Conservation (phyloP, 768 basidiomycete genomes). For the Rhodotorula diobovata region DNA sequence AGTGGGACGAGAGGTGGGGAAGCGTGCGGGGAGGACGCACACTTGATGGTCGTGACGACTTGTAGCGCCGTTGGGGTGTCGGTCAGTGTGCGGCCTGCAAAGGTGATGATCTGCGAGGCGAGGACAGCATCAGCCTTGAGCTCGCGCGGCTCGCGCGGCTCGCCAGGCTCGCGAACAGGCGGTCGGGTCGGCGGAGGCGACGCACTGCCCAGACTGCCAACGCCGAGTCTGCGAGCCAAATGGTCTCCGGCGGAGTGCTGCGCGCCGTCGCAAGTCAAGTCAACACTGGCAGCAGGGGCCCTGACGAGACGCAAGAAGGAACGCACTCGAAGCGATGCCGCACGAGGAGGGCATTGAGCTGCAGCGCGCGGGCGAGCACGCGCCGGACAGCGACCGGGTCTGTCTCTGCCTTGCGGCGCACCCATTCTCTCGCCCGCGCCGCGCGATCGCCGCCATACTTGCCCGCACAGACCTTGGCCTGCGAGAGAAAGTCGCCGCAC, state of each 20-base stretch:
- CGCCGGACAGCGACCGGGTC: neutral
- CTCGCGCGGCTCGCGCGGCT: no score
- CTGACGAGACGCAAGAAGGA: neutral
- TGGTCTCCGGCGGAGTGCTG: neutral
- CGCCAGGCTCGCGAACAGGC: neutral
- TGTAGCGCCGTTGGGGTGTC: neutral
- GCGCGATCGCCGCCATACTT: neutral
- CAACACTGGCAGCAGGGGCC: neutral
- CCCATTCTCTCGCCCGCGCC: neutral
- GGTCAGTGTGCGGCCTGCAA: neutral
- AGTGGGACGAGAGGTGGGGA: no score
- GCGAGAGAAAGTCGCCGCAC: neutral
- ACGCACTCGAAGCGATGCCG: neutral
- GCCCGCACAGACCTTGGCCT: neutral
- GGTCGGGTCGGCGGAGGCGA: neutral
- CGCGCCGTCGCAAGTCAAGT: neutral
- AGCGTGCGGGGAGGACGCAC: neutral
- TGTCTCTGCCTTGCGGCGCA: neutral
- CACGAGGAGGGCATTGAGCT: neutral
- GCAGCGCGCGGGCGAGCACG: neutral
- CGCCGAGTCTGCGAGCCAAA: neutral
- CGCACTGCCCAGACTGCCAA: slow-evolving; percentile 1
- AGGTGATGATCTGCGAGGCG: neutral
- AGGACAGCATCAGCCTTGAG: no score
- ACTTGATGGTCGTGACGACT: neutral